Evolutionary conservation across 148 eudicot species (phyloP).

Genomic region (Mesembryanthemum crystallinum): DNA sequence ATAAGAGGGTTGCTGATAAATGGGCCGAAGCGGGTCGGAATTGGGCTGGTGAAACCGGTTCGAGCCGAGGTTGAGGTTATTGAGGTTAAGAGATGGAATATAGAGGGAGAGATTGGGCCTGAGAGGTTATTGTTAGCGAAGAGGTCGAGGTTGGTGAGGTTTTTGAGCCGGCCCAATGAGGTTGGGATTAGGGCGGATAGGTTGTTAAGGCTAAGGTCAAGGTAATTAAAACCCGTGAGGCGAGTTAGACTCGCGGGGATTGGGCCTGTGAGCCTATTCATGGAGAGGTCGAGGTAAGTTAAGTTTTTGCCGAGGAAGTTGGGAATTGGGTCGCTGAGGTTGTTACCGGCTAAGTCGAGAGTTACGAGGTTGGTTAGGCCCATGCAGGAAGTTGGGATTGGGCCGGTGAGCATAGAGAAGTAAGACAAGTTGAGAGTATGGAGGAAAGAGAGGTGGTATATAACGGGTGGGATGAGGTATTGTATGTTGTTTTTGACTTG

Average conservation of each 20-base stretch:
- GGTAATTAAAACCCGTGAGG: too few relatives aligned
- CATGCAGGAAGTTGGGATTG: neutral
- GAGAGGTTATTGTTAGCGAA: conserved; percentile 26
- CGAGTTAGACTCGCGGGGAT: neutral
- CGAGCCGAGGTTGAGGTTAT: conserved; percentile 26
- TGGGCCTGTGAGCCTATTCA: neutral
- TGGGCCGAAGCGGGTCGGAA: too few relatives aligned
- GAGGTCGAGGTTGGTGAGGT: conserved; percentile 6
- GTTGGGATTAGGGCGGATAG: neutral
- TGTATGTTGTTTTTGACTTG: too few relatives aligned
- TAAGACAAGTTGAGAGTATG: neutral
- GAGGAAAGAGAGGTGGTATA: conserved; percentile 6
- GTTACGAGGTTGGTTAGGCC: neutral
- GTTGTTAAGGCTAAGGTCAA: neutral
- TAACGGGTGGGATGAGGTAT: too few relatives aligned
- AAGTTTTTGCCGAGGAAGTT: neutral
- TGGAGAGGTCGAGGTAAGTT: too few relatives aligned
- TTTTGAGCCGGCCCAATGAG: neutral
- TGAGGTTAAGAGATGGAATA: conserved; percentile 8
- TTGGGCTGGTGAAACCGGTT: too few relatives aligned
- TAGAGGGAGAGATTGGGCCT: conserved; percentile 36
- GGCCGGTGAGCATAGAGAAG: neutral
- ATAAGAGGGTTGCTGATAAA: too few relatives aligned
- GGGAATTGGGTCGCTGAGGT: neutral
- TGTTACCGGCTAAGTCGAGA: neutral